Evolutionary conservation across 2,329 filamentous ascomycete genomes (phyloP), one percentile per base, ranked within the genome.

Genomic region (Geosmithia putterillii): DNA sequence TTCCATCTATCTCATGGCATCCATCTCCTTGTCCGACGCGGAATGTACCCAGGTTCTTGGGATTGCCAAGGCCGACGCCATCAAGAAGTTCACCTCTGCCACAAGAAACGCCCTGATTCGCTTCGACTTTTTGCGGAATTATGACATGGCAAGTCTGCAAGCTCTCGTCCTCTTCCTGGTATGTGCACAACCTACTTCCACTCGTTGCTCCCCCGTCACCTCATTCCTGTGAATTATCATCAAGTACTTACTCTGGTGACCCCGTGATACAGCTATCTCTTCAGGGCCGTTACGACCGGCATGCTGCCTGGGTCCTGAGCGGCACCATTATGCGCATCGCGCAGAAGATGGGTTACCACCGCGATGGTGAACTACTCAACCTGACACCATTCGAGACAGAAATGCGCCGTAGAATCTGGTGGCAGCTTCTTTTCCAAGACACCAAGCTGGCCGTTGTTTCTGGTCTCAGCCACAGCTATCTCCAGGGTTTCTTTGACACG

Each of bases 391-490:
- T 81, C 50, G 78, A 83, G 51, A 73, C 73, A 2, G 78, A 84
- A 53, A 82, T 83, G 67, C 70, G 79, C n/a, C 65, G 79, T 38
- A 66, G 80, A 7, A 64, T 83, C 18, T 84, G 79, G 79, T 81
- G 76, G 77, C 71, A 76, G 52, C 70, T 82, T 21, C 65, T 77
- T 41, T 62, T 79, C 44, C 63, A 76, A 42, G 76, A 81, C 47
- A 64, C 69, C 38, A 72, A 74, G 48, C 71, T 71, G 44, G 75
- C 74, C 37, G 58, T 79, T 45, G 62, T 74, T 45, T 77, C 76
- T 4, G 76, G 76, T 2, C 65, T 79, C 20, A 73, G 65, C 45
- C 68, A 73, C 48, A 68, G 69, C 9, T 58, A 73, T 43, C 58
- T 75, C 2, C 68, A 70, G 4, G 63, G 62, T n/a, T 64, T 63